Conservation (phyloP, 169 alveolate species). For the Babesia gibsoni region DNA sequence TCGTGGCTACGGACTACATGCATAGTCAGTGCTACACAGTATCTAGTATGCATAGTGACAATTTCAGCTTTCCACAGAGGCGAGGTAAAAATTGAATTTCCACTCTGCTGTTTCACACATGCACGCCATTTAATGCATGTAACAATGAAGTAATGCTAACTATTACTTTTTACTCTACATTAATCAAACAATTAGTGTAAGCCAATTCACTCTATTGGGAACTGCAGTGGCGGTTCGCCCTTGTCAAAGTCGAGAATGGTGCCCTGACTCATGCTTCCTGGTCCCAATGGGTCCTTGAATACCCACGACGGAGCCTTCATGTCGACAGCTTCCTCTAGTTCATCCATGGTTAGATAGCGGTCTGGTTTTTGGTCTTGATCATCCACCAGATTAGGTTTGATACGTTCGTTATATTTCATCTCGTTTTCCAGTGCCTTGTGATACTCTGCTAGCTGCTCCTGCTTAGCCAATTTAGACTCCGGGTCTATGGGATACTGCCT, state of each 20-base stretch:
- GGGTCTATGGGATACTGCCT: conserved; percentile 82
- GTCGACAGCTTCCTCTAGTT: conserved; percentile 23
- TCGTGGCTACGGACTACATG: conserved; percentile 52
- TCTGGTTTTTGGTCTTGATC: background rate
- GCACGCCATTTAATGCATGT: too few species aligned
- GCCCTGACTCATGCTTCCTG: conserved; percentile 52
- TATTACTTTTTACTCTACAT: too few species aligned
- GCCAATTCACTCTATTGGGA: conserved; percentile 19
- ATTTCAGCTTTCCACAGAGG: too few species aligned
- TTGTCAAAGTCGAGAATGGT: conserved; percentile 37
- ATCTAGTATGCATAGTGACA: background rate
- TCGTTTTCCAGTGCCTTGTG: conserved; percentile 34
- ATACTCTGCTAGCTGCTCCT: conserved; percentile 64
- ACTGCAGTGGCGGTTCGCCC: conserved; percentile 12
- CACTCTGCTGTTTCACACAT: too few species aligned
- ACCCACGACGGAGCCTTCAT: conserved; percentile 61
- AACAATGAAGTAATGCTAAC: too few species aligned
- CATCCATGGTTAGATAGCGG: background rate
- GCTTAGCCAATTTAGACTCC: conserved; percentile 73
- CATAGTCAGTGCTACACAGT: conserved; percentile 23
- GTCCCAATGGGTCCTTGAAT: conserved; percentile 62
- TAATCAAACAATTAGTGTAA: too few species aligned
- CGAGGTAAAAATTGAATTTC: too few species aligned
- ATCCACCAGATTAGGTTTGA: conserved; percentile 10
- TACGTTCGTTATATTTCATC: conserved; percentile 13